Evolutionary conservation across 2,329 filamentous ascomycete genomes (phyloP), one percentile per base, ranked within the genome.

Genomic region (Cladophialophora carrionii): DNA sequence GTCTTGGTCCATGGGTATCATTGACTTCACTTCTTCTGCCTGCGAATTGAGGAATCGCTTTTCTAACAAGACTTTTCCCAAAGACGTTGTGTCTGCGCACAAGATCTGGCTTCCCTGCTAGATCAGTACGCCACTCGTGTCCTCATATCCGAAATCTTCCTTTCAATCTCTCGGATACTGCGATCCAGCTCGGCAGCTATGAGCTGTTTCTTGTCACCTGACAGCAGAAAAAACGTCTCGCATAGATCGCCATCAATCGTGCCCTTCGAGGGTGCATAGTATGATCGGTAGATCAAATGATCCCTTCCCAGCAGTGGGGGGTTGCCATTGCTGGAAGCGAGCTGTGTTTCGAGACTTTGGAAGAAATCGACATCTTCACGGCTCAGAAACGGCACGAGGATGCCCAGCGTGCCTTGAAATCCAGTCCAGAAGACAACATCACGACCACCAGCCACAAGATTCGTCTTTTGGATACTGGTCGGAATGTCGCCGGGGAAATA

Each of bases 331-430:
- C 14, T 71, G 12, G 85, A 87, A 55, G 94, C 86, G 76, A 99
- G 84, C 74, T 96, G 91, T 74, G 90, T 88, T 79, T 99, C 95
- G 26, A 99, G 83, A 67, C 87, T 92, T 77, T 97, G 93, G 85
- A 99, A 99, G 80, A 99, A 98, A 77, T 98, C 95, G 57, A 96
- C 91, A 73, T 98, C 94, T 74, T 98, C 93, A 43, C 96, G 90
- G 68, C 88, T 90, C 54, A 92, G 82, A 75, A 99, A 98, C 0
- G 96, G 95, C 54, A 99, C 90, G 55, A 99, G 84, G 60, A 96
- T 91, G 56, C 94, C 95, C 46, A 99, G 87, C 0, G 95, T 98
- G 56, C 95, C 96, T 78, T 97, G 94, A 20, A 99, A 82, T 22
- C 96, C 96, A 70, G 90, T 90, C 95, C 95, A 99, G 59, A 99